These are phyloP conservation scores for Claviceps cyperi DNA, from an alignment of 2,329 filamentous ascomycete species.

Conservation along the genomic window DNA sequence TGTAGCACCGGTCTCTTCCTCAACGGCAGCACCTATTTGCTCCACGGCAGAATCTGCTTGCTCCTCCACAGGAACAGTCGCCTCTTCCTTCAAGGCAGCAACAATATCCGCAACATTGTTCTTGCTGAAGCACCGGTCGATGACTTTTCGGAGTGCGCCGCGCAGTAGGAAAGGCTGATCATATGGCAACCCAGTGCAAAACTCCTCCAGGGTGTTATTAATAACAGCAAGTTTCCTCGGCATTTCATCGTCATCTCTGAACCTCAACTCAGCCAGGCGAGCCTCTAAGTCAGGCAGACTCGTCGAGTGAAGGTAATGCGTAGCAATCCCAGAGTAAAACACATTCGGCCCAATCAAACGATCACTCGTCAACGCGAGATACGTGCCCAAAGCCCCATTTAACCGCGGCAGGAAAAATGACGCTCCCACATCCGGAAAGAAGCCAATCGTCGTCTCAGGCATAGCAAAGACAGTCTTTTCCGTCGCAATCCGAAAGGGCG, in stretches of 20 bases:
- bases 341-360: slow-evolving; percentile 68
- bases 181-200: slow-evolving; percentile 68
- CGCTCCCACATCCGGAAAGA: slow-evolving; percentile 95
- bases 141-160: slow-evolving; percentile 59
- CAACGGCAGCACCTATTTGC: too few species aligned
- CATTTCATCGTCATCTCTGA: slow-evolving; percentile 59
- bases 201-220: slow-evolving; percentile 84
- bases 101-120: slow-evolving; percentile 57
- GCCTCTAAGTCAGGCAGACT: slow-evolving; percentile 67
- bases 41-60: too few species aligned
- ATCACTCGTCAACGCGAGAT: slow-evolving; percentile 84
- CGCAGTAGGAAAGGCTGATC: slow-evolving; percentile 52
- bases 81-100: slow-evolving; percentile 42
- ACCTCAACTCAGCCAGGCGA: slow-evolving; percentile 77
- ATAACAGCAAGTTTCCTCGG: slow-evolving; percentile 54
- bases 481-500: slow-evolving; percentile 90
- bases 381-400: slow-evolving; percentile 76
- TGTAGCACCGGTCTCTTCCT: too few species aligned
- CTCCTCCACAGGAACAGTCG: too few species aligned
- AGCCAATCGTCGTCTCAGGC: slow-evolving; percentile 96
- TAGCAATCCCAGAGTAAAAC: slow-evolving; percentile 84
- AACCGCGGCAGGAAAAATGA: slow-evolving; percentile 91
- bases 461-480: slow-evolving; percentile 94
- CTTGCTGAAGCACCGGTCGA: slow-evolving; percentile 70
- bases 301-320: slow-evolving; percentile 90